Evolutionary conservation across 805 yeast genomes (phyloP), one percentile per base, ranked within the genome.

Genomic region (Wickerhamomyces alni): DNA sequence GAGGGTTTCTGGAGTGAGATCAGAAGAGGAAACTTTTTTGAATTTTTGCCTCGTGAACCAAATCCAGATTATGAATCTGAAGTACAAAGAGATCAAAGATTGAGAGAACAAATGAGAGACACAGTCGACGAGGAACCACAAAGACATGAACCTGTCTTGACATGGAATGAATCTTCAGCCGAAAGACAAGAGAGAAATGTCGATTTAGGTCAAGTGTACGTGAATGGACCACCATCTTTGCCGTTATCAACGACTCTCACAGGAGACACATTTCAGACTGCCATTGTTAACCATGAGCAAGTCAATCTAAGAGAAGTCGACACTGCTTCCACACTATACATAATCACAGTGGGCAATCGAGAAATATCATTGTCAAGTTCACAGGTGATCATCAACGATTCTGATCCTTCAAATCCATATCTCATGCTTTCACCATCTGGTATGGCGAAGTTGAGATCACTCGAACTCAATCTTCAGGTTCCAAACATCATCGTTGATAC

Each of bases 31-130:
- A 43, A 40, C 8, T 36, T 54, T 4, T 57, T 59, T 46, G 63
- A 58, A 16, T 58, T 54, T 34, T 43, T 57, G 19, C 62, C 63
- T 28, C 50, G 54, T 39, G 55, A 51, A 28, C 58, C 61, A 27
- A 55, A 55, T 39, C 59, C 58, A 21, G 35, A 47, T 30, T 56
- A 47, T 32, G 46, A 47, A 19, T 45, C 41, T 8, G 58, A 56
- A 35, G 47, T 46, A 9, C 52, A 50, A 38, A 47, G 58, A 41
- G 50, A 47, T 39, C 43, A 47, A 25, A 39, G 56, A 32, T 27
- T 53, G 22, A 50, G 55, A 41, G 44, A 46, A 28, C 52, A 50
- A 17, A 35, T 50, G 25, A 46, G 46, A 36, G 26, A 18, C 13
- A 26, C 8, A 9, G 17, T 17, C 5, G 4, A 13, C 5, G 34